phyloP scores from a whole-genome alignment of 2,329 filamentous ascomycete genomes.

The Davidsoniella australis region DNA sequence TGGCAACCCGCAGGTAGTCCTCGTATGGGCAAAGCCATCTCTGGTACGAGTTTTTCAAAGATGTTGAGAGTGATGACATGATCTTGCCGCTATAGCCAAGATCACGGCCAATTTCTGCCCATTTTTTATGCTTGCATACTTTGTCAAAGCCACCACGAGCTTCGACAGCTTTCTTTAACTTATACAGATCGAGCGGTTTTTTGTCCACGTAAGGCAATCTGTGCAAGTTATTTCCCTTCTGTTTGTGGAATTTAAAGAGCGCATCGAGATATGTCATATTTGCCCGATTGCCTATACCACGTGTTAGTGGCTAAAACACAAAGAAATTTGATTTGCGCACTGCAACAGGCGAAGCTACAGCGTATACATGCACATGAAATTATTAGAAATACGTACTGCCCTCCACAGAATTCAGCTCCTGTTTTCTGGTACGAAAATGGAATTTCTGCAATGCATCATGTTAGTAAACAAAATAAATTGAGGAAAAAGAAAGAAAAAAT shows the following conservation, averaged over 20 bases:
- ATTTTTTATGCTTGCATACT: slow-evolving; percentile 96
- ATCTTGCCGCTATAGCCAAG: slow-evolving; percentile 98
- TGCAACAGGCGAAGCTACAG: slow-evolving; percentile 1
- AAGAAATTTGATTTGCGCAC: neutral
- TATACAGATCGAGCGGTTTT: slow-evolving; percentile 86
- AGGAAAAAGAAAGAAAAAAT: neutral
- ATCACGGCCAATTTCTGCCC: slow-evolving; percentile 94
- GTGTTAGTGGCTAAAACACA: slow-evolving; percentile 2
- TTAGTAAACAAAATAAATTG: slow-evolving; percentile 6
- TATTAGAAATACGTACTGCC: slow-evolving; percentile 51
- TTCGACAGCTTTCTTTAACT: slow-evolving; percentile 92
- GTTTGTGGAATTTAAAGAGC: slow-evolving; percentile 88
- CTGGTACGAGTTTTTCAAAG: slow-evolving; percentile 94
- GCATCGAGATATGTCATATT: slow-evolving; percentile 94
- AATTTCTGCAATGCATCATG: slow-evolving; percentile 48
- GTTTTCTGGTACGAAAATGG: slow-evolving; percentile 88
- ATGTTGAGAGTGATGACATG: slow-evolving; percentile 96
- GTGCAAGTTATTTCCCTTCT: slow-evolving; percentile 85
- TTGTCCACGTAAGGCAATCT: slow-evolving; percentile 95
- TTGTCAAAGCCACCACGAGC: slow-evolving; percentile 86
- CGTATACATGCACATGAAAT: neutral
- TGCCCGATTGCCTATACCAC: slow-evolving; percentile 59
- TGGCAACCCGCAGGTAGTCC: slow-evolving; percentile 77
- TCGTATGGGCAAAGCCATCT: slow-evolving; percentile 95
- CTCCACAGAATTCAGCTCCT: slow-evolving; percentile 95